A percentile compares a stretch with the other conserved stretches of the same genome.
Conservation (phyloP, 768 basidiomycete species). For the Tricholomella constricta region DNA sequence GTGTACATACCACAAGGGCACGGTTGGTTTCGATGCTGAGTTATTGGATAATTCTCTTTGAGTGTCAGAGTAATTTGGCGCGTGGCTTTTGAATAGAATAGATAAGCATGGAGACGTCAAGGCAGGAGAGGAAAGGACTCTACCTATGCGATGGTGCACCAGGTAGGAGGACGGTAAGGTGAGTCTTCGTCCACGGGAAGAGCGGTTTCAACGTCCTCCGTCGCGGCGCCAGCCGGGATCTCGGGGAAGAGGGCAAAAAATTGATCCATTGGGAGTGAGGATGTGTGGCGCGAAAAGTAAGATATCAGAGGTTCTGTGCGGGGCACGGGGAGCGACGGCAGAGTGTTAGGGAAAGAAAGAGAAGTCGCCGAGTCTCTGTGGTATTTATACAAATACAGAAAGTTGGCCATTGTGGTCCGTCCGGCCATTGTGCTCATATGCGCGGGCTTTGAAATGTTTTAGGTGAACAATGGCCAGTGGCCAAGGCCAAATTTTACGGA, state of each 20-base stretch:
- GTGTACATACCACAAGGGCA: no score
- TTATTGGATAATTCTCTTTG: no score
- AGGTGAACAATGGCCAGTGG: background rate
- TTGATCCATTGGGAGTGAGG: constrained; percentile 11
- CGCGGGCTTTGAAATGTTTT: background rate
- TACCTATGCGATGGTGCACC: constrained; percentile 22
- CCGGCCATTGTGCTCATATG: background rate
- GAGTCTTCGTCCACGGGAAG: constrained; percentile 20
- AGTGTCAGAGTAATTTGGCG: no score
- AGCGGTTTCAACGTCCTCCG: constrained; percentile 7
- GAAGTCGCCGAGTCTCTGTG: background rate
- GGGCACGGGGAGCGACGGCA: background rate
- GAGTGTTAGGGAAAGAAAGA: background rate
- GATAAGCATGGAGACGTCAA: no score
- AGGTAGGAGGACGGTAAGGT: constrained; percentile 18
- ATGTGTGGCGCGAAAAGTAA: background rate
- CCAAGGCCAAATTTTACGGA: background rate
- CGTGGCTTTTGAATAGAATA: no score
- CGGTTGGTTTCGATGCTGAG: no score
- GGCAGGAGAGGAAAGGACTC: background rate
- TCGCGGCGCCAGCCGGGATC: background rate
- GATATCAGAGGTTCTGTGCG: background rate
- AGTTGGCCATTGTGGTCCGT: no score
- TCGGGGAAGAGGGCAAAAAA: constrained; percentile 8
- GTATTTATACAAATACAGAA: constrained; percentile 1